Evolutionary conservation across 2,329 filamentous ascomycete genomes (phyloP).

Genomic region (Pseudophaeomoniella oleicola): DNA sequence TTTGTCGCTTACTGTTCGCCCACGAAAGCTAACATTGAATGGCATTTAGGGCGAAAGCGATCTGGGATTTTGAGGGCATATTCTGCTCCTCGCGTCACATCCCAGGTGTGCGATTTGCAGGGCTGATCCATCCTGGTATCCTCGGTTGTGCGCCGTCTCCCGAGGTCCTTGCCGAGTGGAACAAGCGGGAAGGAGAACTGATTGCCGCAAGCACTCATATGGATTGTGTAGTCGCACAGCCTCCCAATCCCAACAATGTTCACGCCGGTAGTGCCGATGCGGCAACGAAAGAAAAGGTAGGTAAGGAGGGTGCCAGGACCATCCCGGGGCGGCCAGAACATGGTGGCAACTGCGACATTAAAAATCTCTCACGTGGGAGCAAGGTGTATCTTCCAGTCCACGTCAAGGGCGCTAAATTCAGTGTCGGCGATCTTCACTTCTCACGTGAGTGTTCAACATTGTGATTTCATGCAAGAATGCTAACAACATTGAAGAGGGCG

Average conservation of each 20-base stretch:
- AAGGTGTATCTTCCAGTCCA: constrained; percentile 84
- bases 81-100: constrained; percentile 78
- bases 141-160: constrained; percentile 74
- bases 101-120: constrained; percentile 73
- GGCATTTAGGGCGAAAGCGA: constrained; percentile 46
- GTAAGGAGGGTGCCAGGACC: constrained; percentile 65
- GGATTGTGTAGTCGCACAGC: constrained; percentile 59
- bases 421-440: constrained; percentile 79
- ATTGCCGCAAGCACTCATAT: constrained; percentile 54
- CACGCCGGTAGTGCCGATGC: constrained; percentile 55
- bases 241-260: constrained; percentile 55
- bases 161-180: constrained; percentile 69
- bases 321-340: constrained; percentile 75
- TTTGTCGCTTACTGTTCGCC: too few relatives aligned
- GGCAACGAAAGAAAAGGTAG: constrained; percentile 51
- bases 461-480: neutral
- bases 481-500: constrained; percentile 45
- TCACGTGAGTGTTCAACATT: constrained; percentile 32
- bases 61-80: constrained; percentile 66
- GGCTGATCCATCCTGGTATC: constrained; percentile 84
- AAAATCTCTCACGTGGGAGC: constrained; percentile 63
- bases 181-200: constrained; percentile 65
- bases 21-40: too few relatives aligned
- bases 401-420: constrained; percentile 73
- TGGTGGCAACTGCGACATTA: constrained; percentile 85